These are phyloP conservation scores for Eucalyptus polybractea DNA, from an alignment of 345 rosid species.

Conservation along the genomic window DNA sequence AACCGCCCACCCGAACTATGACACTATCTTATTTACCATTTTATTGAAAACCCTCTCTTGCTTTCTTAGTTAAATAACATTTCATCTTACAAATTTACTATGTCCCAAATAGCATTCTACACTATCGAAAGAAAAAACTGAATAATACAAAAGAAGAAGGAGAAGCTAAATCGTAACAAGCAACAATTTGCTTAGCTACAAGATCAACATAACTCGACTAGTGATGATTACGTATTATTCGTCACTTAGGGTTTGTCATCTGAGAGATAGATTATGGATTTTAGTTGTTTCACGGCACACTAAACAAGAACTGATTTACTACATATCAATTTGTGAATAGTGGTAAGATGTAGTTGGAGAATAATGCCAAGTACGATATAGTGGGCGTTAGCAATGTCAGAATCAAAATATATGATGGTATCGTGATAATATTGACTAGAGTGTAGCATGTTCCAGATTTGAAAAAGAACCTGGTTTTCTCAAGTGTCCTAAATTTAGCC, in stretches of 20 bases:
- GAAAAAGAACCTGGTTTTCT: not conserved
- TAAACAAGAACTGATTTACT: not conserved
- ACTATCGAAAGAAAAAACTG: not conserved
- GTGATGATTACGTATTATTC: not conserved
- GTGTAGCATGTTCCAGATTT: not conserved
- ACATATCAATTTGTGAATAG: not conserved
- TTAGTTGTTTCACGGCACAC: not conserved
- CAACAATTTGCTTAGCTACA: not conserved
- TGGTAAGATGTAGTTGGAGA: not conserved
- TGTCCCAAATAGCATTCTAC: not conserved
- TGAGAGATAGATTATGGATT: not conserved
- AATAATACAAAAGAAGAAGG: not conserved
- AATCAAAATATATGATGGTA: not conserved
- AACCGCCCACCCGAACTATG: too few relatives aligned
- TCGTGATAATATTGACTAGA: not conserved
- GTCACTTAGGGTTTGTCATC: not conserved
- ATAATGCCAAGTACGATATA: not conserved
- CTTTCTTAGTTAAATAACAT: not conserved
- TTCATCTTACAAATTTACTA: not conserved
- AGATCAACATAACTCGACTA: not conserved
- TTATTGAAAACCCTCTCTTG: not conserved
- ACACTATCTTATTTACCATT: not conserved
- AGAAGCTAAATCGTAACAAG: not conserved
- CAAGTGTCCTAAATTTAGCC: not conserved
- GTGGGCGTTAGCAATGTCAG: not conserved